Conservation (phyloP, 1,284 basidiomycete genomes). For the Leccinum solheimii region DNA sequence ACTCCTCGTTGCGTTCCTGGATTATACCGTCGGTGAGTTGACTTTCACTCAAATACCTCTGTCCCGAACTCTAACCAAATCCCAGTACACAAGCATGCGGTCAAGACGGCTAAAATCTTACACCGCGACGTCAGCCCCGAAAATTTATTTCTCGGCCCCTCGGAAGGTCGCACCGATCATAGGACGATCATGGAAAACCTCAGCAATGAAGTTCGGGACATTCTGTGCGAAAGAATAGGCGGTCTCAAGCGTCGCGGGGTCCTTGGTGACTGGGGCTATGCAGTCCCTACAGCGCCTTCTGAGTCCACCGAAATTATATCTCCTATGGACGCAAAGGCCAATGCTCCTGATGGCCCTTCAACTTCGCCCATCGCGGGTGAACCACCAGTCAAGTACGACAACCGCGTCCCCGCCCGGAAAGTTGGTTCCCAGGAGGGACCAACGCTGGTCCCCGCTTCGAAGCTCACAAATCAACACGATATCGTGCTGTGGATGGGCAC, state of each 20-base stretch:
- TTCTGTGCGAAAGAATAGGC: neutral
- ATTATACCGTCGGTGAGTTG: slow-evolving; percentile 1
- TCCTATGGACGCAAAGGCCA: too few relatives aligned
- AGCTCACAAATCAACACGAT: neutral
- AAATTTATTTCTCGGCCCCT: neutral
- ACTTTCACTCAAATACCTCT: neutral
- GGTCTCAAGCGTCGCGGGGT: neutral
- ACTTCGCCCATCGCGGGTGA: neutral
- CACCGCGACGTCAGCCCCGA: neutral
- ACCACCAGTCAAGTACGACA: neutral
- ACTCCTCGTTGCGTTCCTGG: neutral
- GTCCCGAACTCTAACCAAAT: neutral
- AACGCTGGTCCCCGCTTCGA: neutral
- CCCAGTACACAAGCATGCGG: neutral
- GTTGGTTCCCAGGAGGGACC: neutral
- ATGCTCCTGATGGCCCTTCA: too few relatives aligned
- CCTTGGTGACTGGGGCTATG: neutral
- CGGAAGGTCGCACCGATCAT: neutral
- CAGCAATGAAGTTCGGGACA: neutral
- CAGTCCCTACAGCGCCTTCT: neutral
- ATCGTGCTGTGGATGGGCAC: neutral
- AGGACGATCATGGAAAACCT: neutral
- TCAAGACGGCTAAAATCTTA: neutral
- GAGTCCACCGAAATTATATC: neutral
- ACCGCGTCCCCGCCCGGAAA: neutral